Evolutionary conservation across 1,284 basidiomycete genomes (phyloP), one percentile per base, ranked within the genome.

Genomic region (Ustilago nuda): DNA sequence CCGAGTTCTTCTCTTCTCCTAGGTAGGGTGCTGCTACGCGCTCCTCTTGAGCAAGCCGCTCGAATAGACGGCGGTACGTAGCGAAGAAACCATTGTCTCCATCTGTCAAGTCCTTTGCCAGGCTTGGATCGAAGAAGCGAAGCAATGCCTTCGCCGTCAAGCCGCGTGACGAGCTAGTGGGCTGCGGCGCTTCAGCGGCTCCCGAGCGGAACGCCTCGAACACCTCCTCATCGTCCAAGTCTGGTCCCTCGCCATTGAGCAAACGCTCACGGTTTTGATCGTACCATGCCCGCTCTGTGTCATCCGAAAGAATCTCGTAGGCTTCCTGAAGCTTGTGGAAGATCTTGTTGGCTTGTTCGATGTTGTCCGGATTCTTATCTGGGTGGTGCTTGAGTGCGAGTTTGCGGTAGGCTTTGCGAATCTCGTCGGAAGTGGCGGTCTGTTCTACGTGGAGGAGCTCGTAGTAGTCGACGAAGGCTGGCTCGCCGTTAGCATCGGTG

Each of bases 321-420:
- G 96, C 96, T 80, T 95, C 93, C 82, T 98, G 95, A 15, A 99
- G 87, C 52, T 91, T 88, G 12, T 94, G 92, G 86, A 99, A 99
- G 27, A 92, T 90, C 80, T 92, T 89, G 0, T 95, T 98, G 0
- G 97, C 92, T 50, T 91, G 93, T 78, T 97, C 94, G 4, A 93
- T 87, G 81, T 95, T 82, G 61, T 86, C 80, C 3, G 85, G 86
- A 62, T 88, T 88, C 82, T 88, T 88, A 79, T 88, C 87, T 0
- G 87, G 87, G 57, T 88, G 87, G 45, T 87, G 80, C 36, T 79
- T 79, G 41, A 87, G 80, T 1, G 87, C 87, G 8, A 85, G 79
- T 56, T 80, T 81, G 50, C 84, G 81, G 50, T 85, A 86, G 0
- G 84, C 79, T 52, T 82, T 82, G 59, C 81, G 80, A 50, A 86